These are phyloP conservation scores for Conringia planisiliqua DNA, from an alignment of 345 rosid genomes.

Conservation along the genomic window DNA sequence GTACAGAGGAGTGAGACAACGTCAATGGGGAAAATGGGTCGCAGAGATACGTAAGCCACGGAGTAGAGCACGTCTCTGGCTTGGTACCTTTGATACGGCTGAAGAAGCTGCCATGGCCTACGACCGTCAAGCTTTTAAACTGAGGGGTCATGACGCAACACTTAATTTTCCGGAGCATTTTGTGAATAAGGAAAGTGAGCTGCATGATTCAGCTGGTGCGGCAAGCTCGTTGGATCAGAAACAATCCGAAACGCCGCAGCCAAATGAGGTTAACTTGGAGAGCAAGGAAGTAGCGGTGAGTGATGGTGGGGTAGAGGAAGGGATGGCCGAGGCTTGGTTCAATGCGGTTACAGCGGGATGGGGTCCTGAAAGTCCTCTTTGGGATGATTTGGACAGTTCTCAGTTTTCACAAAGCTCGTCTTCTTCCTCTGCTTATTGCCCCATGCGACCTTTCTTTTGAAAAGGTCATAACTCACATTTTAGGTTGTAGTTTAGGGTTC, in stretches of 20 bases:
- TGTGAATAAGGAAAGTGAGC: conserved; percentile 47
- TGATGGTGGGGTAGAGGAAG: conserved; percentile 37
- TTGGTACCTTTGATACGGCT: conserved; percentile 83
- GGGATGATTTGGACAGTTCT: conserved; percentile 85
- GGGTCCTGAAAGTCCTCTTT: conserved; percentile 96
- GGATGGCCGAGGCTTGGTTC: conserved; percentile 86
- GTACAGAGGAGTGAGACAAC: conserved; percentile 93
- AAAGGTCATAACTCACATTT: conserved; percentile 8
- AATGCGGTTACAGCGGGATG: conserved; percentile 81
- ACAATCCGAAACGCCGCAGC: conserved; percentile 6
- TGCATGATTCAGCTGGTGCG: neutral
- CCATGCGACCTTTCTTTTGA: conserved; percentile 65
- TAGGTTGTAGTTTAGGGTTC: conserved; percentile 22
- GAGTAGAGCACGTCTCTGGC: conserved; percentile 95
- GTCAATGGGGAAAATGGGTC: conserved; percentile 99
- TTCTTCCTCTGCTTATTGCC: conserved; percentile 38
- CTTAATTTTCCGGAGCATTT: conserved; percentile 95
- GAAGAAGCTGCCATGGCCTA: conserved; percentile 98
- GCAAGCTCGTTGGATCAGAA: neutral
- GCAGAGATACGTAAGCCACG: conserved; percentile 98
- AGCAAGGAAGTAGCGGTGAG: conserved; percentile 18
- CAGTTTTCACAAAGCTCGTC: conserved; percentile 27
- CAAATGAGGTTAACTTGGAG: conserved; percentile 21
- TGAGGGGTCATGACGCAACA: conserved; percentile 89
- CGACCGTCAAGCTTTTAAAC: conserved; percentile 87